phyloP scores from a whole-genome alignment of 2,329 filamentous ascomycete species.

The Cordyceps militaris region DNA sequence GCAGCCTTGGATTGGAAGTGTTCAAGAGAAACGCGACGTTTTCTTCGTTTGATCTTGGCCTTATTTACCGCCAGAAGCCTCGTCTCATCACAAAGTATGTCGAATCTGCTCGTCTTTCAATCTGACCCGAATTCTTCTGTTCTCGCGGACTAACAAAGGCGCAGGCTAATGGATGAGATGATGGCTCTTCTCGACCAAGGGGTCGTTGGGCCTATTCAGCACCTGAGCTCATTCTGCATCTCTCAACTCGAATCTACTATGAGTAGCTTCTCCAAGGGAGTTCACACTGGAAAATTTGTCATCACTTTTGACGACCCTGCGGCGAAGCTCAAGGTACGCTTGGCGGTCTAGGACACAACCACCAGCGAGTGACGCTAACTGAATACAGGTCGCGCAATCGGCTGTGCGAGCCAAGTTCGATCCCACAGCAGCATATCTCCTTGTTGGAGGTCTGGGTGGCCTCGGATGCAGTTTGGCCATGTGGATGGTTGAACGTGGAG shows the following conservation, averaged over 20 bases:
- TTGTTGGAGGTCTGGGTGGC: conserved; percentile 24
- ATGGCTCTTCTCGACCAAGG: conserved; percentile 19
- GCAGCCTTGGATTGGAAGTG: conserved; percentile 28
- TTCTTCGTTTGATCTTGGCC: conserved; percentile 30
- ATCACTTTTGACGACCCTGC: conserved; percentile 16
- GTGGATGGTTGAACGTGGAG: conserved; percentile 21
- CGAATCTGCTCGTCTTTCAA: background rate
- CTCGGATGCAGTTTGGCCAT: conserved; percentile 20
- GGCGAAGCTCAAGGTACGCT: background rate
- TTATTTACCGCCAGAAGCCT: background rate
- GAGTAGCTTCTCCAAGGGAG: conserved; percentile 29
- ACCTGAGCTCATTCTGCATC: conserved; percentile 14
- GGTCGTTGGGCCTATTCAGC: conserved; percentile 18
- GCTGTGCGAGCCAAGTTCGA: conserved; percentile 1
- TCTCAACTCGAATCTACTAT: conserved; percentile 25
- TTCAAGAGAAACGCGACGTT: conserved; percentile 31
- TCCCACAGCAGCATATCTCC: conserved; percentile 20
- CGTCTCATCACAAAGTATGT: background rate
- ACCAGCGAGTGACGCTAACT: too few relatives aligned
- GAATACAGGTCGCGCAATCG: conserved; percentile 17
- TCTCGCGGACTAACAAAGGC: background rate
- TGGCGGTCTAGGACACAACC: too few relatives aligned
- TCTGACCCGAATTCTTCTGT: background rate
- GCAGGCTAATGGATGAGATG: conserved; percentile 14
- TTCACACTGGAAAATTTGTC: conserved; percentile 32